Conservation (phyloP, 2,329 filamentous ascomycete genomes). For the Pseudogymnoascus sp. region DNA sequence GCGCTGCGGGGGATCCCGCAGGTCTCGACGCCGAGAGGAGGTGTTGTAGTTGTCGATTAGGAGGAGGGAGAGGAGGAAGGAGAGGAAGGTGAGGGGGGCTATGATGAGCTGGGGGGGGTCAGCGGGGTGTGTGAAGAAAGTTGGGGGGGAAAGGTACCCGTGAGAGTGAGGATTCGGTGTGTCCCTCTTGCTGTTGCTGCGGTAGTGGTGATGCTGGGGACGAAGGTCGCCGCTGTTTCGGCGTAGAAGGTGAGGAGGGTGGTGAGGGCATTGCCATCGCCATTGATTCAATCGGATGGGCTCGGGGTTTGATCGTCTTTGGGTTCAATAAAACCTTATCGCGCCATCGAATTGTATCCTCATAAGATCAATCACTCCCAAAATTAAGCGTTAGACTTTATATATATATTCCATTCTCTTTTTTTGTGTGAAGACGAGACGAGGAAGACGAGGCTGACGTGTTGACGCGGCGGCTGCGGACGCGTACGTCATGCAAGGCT, state of each 20-base stretch:
- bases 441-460: neutral
- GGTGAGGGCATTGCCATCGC: no score
- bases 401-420: neutral
- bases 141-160: neutral
- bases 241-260: no score
- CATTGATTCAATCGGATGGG: no score
- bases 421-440: neutral
- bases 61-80: constrained; percentile 29
- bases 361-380: neutral
- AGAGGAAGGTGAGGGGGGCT: constrained; percentile 27
- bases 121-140: neutral
- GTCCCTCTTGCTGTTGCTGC: neutral
- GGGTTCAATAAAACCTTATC: no score
- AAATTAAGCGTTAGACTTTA: no score
- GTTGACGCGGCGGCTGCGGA: neutral
- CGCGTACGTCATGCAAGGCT: constrained; percentile 3
- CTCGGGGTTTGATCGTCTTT: no score
- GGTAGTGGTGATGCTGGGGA: no score
- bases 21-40: constrained; percentile 12
- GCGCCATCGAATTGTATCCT: no score
- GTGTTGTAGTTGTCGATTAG: constrained; percentile 25
- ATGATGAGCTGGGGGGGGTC: constrained; percentile 23
- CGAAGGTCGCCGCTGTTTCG: no score
- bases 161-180: neutral
- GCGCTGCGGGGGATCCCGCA: neutral